Evolutionary conservation across 768 basidiomycete species (phyloP).

Genomic region (Nidularia sp.): DNA sequence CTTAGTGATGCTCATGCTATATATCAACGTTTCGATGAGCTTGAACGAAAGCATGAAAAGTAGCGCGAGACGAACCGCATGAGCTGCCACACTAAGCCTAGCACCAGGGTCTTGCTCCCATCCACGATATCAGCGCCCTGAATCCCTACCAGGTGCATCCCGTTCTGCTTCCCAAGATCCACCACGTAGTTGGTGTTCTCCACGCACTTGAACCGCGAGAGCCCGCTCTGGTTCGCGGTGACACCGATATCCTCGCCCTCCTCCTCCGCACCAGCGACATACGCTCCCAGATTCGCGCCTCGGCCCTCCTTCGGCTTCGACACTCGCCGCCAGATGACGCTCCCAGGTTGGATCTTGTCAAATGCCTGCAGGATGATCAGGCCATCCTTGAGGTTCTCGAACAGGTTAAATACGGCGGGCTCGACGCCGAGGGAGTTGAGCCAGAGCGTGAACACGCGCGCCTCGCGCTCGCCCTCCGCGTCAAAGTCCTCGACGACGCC

Average conservation of each 20-base stretch:
- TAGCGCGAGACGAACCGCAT: slow-evolving; percentile 62
- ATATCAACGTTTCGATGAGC: neutral
- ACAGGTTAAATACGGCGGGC: slow-evolving; percentile 93
- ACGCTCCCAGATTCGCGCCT: slow-evolving; percentile 25
- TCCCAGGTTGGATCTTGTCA: slow-evolving; percentile 91
- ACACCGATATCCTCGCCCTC: slow-evolving; percentile 81
- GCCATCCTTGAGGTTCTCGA: slow-evolving; percentile 94
- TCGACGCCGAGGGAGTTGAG: slow-evolving; percentile 96
- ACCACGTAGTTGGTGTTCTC: slow-evolving; percentile 98
- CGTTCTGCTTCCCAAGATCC: slow-evolving; percentile 88
- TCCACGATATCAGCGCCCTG: slow-evolving; percentile 98
- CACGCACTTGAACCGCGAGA: slow-evolving; percentile 95
- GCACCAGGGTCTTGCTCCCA: slow-evolving; percentile 85
- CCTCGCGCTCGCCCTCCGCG: slow-evolving; percentile 97
- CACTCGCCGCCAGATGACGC: slow-evolving; percentile 94
- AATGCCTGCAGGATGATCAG: slow-evolving; percentile 91
- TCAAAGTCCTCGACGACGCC: slow-evolving; percentile 95
- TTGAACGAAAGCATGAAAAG: too few species aligned
- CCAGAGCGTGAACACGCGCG: slow-evolving; percentile 97
- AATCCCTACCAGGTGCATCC: slow-evolving; percentile 95
- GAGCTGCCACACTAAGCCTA: slow-evolving; percentile 96
- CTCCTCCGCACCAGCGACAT: slow-evolving; percentile 37
- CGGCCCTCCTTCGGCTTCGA: slow-evolving; percentile 82
- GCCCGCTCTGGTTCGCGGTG: slow-evolving; percentile 75
- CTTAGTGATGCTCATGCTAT: slow-evolving; percentile 82